Conservation (phyloP, 75 land plant genomes). For the Picea glauca region DNA sequence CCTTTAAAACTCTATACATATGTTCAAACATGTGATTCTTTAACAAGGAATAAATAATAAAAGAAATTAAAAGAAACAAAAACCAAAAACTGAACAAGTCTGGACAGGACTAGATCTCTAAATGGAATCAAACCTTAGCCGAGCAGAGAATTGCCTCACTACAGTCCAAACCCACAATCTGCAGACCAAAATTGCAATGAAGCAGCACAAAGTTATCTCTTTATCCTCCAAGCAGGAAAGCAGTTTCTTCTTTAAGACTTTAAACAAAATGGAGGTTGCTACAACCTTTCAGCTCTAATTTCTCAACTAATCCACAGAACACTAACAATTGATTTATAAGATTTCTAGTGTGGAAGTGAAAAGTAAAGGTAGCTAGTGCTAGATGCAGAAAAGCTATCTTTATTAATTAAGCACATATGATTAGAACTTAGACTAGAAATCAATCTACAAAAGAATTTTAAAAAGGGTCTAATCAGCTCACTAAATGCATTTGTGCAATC, state of each 20-base stretch:
- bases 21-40: not conserved
- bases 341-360: not conserved
- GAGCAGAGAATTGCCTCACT: conserved; percentile 90
- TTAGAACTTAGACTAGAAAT: not conserved
- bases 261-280: conserved; percentile 4
- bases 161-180: conserved; percentile 94
- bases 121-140: conserved; percentile 65
- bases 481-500: not conserved
- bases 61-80: conserved; percentile 6
- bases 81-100: not conserved
- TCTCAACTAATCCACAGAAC: not conserved
- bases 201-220: not conserved
- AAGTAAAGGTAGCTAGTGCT: not conserved
- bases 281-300: conserved; percentile 3
- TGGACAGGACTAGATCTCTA: conserved; percentile 1
- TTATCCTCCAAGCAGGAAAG: not conserved
- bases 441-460: not conserved
- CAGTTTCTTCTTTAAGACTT: not conserved
- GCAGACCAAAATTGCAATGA: conserved; percentile 12
- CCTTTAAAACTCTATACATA: not conserved
- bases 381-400: not conserved
- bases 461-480: not conserved
- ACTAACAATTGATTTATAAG: not conserved
- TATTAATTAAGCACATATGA: not conserved
- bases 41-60: not conserved